Evolutionary conservation across 2,329 filamentous ascomycete genomes (phyloP).

Genomic region (Elsinoe necatrix): DNA sequence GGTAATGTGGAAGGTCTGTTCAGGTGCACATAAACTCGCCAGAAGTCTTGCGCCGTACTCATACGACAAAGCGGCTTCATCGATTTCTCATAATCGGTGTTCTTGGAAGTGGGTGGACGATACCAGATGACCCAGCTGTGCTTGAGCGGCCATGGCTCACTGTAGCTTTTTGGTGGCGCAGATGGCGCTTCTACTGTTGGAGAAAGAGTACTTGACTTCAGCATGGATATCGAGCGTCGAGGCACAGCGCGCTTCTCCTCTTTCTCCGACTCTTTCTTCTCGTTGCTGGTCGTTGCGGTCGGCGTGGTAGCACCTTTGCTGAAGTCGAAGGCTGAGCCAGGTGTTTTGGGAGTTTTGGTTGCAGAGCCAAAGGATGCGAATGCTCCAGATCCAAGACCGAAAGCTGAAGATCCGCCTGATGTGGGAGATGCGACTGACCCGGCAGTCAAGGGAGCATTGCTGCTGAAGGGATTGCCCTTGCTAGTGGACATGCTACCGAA

Average conservation of each 20-base stretch:
- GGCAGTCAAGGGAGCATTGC: slow-evolving; percentile 60
- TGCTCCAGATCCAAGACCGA: slow-evolving; percentile 86
- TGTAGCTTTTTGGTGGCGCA: slow-evolving; percentile 30
- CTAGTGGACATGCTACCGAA: slow-evolving; percentile 63
- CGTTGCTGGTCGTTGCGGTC: slow-evolving; percentile 46
- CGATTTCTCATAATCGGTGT: slow-evolving; percentile 96
- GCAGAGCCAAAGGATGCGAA: slow-evolving; percentile 88
- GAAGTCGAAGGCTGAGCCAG: slow-evolving; percentile 71
- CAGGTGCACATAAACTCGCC: slow-evolving; percentile 77
- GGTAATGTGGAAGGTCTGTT: slow-evolving; percentile 82
- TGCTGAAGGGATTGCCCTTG: slow-evolving; percentile 70
- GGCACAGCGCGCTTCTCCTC: slow-evolving; percentile 23
- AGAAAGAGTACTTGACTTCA: slow-evolving; percentile 17
- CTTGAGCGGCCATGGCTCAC: slow-evolving; percentile 52
- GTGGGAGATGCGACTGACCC: slow-evolving; percentile 64
- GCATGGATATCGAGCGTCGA: slow-evolving; percentile 15
- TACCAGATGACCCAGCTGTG: slow-evolving; percentile 97
- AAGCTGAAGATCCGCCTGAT: slow-evolving; percentile 69
- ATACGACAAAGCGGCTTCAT: slow-evolving; percentile 78
- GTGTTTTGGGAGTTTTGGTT: slow-evolving; percentile 78
- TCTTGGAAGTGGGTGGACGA: slow-evolving; percentile 90
- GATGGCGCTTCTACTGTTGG: slow-evolving; percentile 18
- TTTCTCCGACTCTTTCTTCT: slow-evolving; percentile 54
- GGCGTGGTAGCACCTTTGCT: slow-evolving; percentile 46
- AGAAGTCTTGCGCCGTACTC: slow-evolving; percentile 81